These are phyloP conservation scores for Solanum chilense DNA, from an alignment of 257 asterid genomes.

Conservation along the genomic window DNA sequence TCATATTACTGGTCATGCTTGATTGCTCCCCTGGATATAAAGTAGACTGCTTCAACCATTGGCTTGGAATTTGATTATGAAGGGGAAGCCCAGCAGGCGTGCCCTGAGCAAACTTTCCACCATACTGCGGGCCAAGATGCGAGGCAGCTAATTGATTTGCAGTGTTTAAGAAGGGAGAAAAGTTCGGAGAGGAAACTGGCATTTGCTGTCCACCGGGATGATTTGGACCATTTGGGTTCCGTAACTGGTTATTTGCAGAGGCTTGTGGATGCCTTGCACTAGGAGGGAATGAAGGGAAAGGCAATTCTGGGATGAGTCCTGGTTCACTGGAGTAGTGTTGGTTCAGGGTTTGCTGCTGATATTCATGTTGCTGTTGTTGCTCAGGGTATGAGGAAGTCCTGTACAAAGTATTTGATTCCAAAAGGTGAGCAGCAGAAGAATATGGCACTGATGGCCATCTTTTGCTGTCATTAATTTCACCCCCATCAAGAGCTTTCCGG, in stretches of 20 bases:
- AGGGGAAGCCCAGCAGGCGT: conserved; percentile 42
- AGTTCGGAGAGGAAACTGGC: conserved; percentile 40
- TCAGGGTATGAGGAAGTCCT: conserved; percentile 89
- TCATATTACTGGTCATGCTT: conserved; percentile 35
- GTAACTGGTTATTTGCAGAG: conserved; percentile 45
- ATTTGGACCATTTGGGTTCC: conserved; percentile 27
- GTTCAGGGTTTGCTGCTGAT: conserved; percentile 32
- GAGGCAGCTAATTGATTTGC: conserved; percentile 38
- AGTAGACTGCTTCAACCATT: conserved; percentile 41
- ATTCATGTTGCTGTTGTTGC: conserved; percentile 51
- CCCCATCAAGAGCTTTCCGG: conserved; percentile 32
- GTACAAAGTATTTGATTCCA: conserved; percentile 44
- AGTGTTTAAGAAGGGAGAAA: conserved; percentile 45
- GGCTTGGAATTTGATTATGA: conserved; percentile 54
- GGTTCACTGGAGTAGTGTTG: conserved; percentile 74
- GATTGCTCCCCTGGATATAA: conserved; percentile 43
- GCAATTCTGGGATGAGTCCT: conserved; percentile 40
- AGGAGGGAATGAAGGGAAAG: conserved; percentile 70
- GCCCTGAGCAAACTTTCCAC: conserved; percentile 70
- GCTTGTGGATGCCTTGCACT: conserved; percentile 66
- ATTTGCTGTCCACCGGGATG: conserved; percentile 33
- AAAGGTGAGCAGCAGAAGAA: conserved; percentile 24
- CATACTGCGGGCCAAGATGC: conserved; percentile 46
- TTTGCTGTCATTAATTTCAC: conserved; percentile 35
- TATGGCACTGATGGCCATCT: conserved; percentile 63